phyloP scores from a whole-genome alignment of 1,284 basidiomycete species.

The Xerocomus minutiporus region DNA sequence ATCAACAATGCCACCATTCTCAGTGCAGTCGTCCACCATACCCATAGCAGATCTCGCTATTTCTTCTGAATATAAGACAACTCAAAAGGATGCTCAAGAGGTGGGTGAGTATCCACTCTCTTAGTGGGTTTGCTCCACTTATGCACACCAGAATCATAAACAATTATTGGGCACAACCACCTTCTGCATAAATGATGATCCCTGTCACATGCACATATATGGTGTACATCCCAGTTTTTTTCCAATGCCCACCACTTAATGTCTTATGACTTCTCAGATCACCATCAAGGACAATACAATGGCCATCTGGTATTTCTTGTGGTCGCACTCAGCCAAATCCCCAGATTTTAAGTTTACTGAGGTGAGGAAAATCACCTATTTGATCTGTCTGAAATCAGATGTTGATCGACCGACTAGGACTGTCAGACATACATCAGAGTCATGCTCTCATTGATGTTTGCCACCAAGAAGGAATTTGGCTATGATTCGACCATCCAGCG shows the following conservation, averaged over 20 bases:
- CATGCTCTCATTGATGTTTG: neutral
- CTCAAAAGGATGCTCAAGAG: neutral
- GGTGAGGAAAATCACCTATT: neutral
- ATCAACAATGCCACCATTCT: neutral
- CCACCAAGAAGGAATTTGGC: neutral
- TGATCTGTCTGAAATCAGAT: neutral
- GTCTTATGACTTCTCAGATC: neutral
- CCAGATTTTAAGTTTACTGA: neutral
- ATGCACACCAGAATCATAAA: neutral
- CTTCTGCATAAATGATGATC: neutral
- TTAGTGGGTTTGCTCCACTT: neutral
- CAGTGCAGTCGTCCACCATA: neutral
- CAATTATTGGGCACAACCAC: neutral
- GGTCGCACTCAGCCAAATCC: neutral
- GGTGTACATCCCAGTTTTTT: neutral
- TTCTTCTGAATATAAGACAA: neutral
- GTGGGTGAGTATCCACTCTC: neutral
- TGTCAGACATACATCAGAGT: neutral
- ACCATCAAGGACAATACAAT: neutral
- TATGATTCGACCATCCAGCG: neutral
- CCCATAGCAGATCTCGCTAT: neutral
- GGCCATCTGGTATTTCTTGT: neutral
- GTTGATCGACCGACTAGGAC: neutral
- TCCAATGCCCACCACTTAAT: neutral
- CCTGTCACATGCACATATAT: neutral